Evolutionary conservation across 1,284 basidiomycete species (phyloP).

Genomic region (Takashimella tepidaria): DNA sequence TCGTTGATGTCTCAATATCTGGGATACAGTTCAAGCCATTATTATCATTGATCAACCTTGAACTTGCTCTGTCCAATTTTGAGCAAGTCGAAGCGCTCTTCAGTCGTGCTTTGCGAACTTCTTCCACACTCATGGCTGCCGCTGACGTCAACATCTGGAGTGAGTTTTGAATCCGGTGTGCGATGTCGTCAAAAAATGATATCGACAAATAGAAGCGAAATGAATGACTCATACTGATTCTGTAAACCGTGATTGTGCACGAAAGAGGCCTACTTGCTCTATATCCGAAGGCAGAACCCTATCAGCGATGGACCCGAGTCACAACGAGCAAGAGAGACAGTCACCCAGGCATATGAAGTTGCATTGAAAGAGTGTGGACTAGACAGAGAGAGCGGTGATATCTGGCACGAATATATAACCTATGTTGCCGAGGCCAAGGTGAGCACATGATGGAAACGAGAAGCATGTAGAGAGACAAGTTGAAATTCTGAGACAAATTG

Average conservation of each 20-base stretch:
- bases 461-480: no score
- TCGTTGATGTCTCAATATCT: no score
- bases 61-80: conserved; percentile 45
- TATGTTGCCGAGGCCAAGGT: conserved; percentile 78
- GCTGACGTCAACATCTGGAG: conserved; percentile 48
- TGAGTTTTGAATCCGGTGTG: conserved; percentile 25
- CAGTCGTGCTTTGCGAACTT: conserved; percentile 37
- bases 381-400: conserved; percentile 54
- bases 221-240: no score
- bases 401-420: conserved; percentile 65
- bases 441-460: conserved; percentile 22
- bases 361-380: conserved; percentile 84
- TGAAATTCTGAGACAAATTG: neutral
- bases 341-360: conserved; percentile 90
- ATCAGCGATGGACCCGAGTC: conserved; percentile 35
- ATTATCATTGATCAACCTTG: conserved; percentile 44
- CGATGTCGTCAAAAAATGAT: no score
- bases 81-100: conserved; percentile 45
- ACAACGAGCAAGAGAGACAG: conserved; percentile 61
- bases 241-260: no score
- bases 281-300: conserved; percentile 48
- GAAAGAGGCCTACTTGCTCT: conserved; percentile 47
- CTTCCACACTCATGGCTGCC: conserved; percentile 39
- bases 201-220: no score
- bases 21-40: conserved; percentile 42